Evolutionary conservation across 202 grass and related monocot species (phyloP), one percentile per base, ranked within the genome.

Genomic region (Bolboschoenoplectus hybrid): DNA sequence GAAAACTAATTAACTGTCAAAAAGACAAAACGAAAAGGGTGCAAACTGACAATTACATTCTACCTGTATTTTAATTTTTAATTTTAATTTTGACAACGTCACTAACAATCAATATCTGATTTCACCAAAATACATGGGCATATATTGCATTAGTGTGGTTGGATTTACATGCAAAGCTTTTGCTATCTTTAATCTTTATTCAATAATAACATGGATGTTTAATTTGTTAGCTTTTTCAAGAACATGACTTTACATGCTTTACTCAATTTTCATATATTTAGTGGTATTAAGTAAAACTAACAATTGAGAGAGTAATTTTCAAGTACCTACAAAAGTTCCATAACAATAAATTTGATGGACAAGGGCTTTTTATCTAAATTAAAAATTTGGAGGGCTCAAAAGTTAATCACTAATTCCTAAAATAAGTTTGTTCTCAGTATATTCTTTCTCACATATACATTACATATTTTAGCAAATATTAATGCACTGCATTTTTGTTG

Each of bases 1-100:
- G 5, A 12, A 67, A 68, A 68, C 36, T 68, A 68, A 67, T 67
- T 67, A 67, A 41, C 36, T 67, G 5, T 67, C 65, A 68, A 41
- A 68, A 68, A 68, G 65, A 38, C 5, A 68, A 68, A 68, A 38
- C 1, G 10, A 41, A 68, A 67, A 68, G 12, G 9, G 13, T 68
- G 34, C 35, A 68, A 67, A 68, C 38, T 68, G 65, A 68, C 65
- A 40, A 40, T 67, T 39, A 67, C 38, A 36, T 67, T 14, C 8
- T 67, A 67, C 11, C 65, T 39, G 12, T 67, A 40, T 58, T 58
- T 58, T 58, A 58, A 58, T 58, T 58, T 58, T 58, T 58, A 58
- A 58, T 58, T 58, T 58, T 58, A 16, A 44, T 44, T 66, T 66
- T 66, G 32, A 1, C 63, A 36, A 66, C 10, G 36, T 66, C 26